Conservation (phyloP, 2,329 filamentous ascomycete species). For the Calonectria pauciramosa region DNA sequence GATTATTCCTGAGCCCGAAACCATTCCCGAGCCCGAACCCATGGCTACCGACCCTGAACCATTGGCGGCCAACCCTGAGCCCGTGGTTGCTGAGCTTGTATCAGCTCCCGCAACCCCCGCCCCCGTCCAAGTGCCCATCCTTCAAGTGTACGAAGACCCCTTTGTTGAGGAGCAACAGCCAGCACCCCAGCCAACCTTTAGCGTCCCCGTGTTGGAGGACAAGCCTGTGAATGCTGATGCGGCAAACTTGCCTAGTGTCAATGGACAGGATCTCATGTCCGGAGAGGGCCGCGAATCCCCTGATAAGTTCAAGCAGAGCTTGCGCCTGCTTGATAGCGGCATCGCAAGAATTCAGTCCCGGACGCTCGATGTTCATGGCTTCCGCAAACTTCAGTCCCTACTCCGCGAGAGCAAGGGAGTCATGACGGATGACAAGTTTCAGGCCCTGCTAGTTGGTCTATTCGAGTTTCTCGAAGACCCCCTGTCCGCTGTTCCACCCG, state of each 20-base stretch:
- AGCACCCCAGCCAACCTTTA: conserved; percentile 61
- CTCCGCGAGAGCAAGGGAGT: conserved; percentile 76
- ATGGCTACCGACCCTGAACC: not conserved
- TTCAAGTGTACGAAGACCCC: conserved; percentile 75
- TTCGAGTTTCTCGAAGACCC: conserved; percentile 80
- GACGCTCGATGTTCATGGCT: conserved; percentile 84
- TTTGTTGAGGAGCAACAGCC: conserved; percentile 62
- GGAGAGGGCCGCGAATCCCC: conserved; percentile 44
- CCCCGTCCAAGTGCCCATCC: conserved; percentile 21
- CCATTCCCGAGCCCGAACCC: not conserved
- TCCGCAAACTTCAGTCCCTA: conserved; percentile 82
- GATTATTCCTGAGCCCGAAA: no score
- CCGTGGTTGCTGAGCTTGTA: not conserved
- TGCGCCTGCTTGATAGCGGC: conserved; percentile 78
- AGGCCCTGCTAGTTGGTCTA: conserved; percentile 75
- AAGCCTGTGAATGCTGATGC: conserved; percentile 71
- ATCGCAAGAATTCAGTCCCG: conserved; percentile 79
- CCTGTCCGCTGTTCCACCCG: conserved; percentile 65
- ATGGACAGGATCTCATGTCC: conserved; percentile 37
- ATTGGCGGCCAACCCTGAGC: not conserved
- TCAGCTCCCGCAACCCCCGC: conserved; percentile 28
- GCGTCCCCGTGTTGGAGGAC: conserved; percentile 69
- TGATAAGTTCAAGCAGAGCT: conserved; percentile 70
- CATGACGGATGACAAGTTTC: conserved; percentile 77
- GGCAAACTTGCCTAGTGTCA: conserved; percentile 47